Conservation (phyloP, 177 flowering plant species). For the Telopea speciosissima region DNA sequence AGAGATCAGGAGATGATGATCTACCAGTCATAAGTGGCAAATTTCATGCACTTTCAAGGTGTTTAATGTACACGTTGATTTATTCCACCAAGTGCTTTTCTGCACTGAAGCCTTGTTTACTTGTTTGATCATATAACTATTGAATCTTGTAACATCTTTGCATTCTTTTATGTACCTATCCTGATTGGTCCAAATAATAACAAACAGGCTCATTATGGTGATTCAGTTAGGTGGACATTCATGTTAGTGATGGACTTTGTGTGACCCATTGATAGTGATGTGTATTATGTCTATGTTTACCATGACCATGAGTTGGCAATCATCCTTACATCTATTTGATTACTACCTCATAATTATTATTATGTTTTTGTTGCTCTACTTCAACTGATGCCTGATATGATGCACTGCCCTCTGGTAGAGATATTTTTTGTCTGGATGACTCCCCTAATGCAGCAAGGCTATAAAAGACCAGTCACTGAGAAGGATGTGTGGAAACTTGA, state of each 20-base stretch:
- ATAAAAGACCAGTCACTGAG: constrained; percentile 71
- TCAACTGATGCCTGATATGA: constrained; percentile 15
- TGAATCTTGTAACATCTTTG: too few relatives aligned
- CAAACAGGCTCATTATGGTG: not conserved
- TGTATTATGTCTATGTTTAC: too few relatives aligned
- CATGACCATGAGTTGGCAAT: too few relatives aligned
- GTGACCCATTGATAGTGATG: too few relatives aligned
- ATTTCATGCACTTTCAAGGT: not conserved
- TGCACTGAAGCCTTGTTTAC: not conserved
- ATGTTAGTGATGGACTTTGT: too few relatives aligned
- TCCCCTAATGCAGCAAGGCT: constrained; percentile 77
- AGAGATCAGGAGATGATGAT: too few relatives aligned
- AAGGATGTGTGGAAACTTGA: constrained; percentile 96
- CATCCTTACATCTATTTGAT: too few relatives aligned
- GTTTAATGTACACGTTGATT: not conserved
- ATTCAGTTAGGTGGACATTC: not conserved
- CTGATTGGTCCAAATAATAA: too few relatives aligned
- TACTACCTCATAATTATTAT: too few relatives aligned
- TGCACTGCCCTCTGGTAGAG: constrained; percentile 31
- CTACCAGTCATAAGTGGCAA: not conserved
- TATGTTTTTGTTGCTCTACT: not conserved
- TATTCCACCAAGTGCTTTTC: not conserved
- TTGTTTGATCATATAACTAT: too few relatives aligned
- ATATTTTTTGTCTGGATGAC: constrained; percentile 76
- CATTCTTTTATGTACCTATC: too few relatives aligned